Percentiles rank a stretch among this genome's conserved stretches.
Conservation (phyloP, 2,329 filamentous ascomycete genomes). For the Talaromyces rugulosus region DNA sequence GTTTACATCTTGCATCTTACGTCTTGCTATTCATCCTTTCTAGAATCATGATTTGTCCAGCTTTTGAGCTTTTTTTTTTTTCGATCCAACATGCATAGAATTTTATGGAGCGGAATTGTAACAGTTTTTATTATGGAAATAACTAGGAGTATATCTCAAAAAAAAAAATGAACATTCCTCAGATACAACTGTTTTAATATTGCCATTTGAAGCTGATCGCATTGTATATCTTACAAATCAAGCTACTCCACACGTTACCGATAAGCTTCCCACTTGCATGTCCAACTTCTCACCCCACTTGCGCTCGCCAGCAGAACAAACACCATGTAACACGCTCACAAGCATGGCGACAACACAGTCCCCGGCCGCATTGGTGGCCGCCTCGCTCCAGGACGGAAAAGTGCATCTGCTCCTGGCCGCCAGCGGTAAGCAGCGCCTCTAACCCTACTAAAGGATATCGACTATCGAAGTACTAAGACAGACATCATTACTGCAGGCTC, state of each 20-base stretch:
- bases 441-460: background rate
- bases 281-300: background rate
- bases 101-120: background rate
- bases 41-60: background rate
- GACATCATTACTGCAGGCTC: conserved; percentile 42
- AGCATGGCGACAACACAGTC: background rate
- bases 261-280: background rate
- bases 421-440: background rate
- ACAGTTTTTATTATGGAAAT: background rate
- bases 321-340: background rate
- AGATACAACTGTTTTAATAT: background rate
- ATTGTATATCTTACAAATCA: background rate
- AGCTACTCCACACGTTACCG: background rate
- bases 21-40: background rate
- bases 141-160: background rate
- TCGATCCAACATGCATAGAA: background rate
- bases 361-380: background rate
- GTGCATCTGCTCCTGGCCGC: conserved; percentile 2
- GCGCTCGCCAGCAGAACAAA: background rate
- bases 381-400: background rate
- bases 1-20: background rate
- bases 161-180: background rate
- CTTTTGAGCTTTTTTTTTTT: background rate
- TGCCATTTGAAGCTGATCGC: background rate
- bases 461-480: background rate